Percentiles rank a stretch among this genome's conserved stretches.
phyloP scores from a whole-genome alignment of 2,329 filamentous ascomycete species.

The Stachybotrys echinatus region DNA sequence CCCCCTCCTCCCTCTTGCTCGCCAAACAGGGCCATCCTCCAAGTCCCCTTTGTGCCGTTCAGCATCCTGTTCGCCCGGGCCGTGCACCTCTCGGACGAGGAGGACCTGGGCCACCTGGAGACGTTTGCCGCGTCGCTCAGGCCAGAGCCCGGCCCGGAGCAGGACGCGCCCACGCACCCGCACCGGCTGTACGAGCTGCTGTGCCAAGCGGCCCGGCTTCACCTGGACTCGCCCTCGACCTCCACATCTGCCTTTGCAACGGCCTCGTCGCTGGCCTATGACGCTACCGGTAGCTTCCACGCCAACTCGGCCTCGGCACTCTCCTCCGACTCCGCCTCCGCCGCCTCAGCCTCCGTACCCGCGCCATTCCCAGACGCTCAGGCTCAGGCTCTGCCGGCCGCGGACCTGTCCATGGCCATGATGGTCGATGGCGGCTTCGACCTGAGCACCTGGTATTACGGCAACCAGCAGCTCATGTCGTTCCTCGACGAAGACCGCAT shows the following conservation, averaged over 20 bases:
- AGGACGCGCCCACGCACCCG: slow-evolving; percentile 18
- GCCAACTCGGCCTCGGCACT: no score
- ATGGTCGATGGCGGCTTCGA: neutral
- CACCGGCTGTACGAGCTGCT: slow-evolving; percentile 27
- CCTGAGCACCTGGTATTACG: slow-evolving; percentile 17
- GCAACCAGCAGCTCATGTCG: slow-evolving; percentile 18
- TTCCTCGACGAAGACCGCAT: slow-evolving; percentile 6
- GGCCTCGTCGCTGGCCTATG: neutral
- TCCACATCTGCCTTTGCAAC: neutral
- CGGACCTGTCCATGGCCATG: neutral
- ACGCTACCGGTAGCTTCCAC: no score
- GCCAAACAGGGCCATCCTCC: slow-evolving; percentile 23
- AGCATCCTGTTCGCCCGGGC: slow-evolving; percentile 27
- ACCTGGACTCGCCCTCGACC: slow-evolving; percentile 16
- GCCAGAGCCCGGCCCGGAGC: slow-evolving; percentile 4
- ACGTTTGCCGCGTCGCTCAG: slow-evolving; percentile 24
- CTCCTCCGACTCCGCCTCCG: no score
- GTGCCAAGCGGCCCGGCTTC: slow-evolving; percentile 22
- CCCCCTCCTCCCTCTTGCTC: no score
- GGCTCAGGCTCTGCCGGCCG: neutral
- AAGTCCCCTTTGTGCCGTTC: slow-evolving; percentile 31
- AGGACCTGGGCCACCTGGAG: slow-evolving; percentile 16
- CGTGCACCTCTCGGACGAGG: slow-evolving; percentile 13
- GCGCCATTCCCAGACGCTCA: neutral
- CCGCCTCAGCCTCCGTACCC: no score